Conservation (phyloP, 352 stramenopile genomes). For the Phytophthora europaea region DNA sequence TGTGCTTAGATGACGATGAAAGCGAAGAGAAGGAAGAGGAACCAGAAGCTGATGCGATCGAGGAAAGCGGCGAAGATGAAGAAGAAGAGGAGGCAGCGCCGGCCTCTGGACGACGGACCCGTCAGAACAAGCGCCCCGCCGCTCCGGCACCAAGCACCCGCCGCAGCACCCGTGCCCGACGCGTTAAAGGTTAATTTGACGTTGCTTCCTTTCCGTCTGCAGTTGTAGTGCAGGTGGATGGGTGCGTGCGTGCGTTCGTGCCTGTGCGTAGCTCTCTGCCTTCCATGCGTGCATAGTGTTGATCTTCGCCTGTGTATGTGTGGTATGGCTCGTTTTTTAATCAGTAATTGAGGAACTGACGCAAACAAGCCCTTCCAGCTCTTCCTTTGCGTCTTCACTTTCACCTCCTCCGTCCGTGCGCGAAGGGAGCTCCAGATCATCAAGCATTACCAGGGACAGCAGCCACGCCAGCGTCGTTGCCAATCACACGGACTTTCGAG, state of each 20-base stretch:
- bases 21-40: slow-evolving; percentile 55
- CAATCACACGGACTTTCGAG: slow-evolving; percentile 10
- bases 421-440: slow-evolving; percentile 31
- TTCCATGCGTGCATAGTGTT: slow-evolving; percentile 56
- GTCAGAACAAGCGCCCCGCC: slow-evolving; percentile 42
- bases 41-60: slow-evolving; percentile 35
- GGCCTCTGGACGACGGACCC: slow-evolving; percentile 34
- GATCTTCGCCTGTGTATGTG: slow-evolving; percentile 53
- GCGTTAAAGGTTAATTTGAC: slow-evolving; percentile 78
- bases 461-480: slow-evolving; percentile 6
- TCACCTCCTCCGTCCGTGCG: slow-evolving; percentile 29
- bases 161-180: slow-evolving; percentile 51
- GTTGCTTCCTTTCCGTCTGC: slow-evolving; percentile 39
- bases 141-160: slow-evolving; percentile 24
- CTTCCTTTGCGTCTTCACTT: slow-evolving; percentile 41
- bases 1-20: slow-evolving; percentile 34
- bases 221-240: slow-evolving; percentile 45
- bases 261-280: slow-evolving; percentile 47
- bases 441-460: slow-evolving; percentile 26
- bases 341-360: slow-evolving; percentile 74
- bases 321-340: slow-evolving; percentile 52
- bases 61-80: slow-evolving; percentile 42
- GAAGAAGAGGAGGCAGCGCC: slow-evolving; percentile 30
- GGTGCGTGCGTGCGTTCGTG: slow-evolving; percentile 37
- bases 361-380: slow-evolving; percentile 51